Evolutionary conservation across 345 rosid species (phyloP), one percentile per base, ranked within the genome.

Genomic region (Cochlearia excelsa): DNA sequence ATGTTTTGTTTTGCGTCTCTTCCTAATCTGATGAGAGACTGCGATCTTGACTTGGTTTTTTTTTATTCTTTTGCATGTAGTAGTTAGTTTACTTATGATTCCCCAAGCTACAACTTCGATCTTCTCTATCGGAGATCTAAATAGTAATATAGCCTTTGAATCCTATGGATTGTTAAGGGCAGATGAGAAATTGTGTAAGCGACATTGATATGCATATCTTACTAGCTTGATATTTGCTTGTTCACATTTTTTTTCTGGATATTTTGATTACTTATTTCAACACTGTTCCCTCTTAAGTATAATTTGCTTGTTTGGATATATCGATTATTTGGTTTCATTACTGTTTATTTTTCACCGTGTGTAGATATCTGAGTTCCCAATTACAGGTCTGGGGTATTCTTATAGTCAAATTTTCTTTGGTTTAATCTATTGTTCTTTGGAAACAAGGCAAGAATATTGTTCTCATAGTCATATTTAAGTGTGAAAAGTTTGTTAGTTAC

Each of bases 1-100:
- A 5, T 48, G 11, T 29, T 23, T 46, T 42, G 64, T 26, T 49
- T 59, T 34, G 23, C 40, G 2, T n/a, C 8, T 33, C 30, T 16
- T 46, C 26, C 35, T 53, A 35, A 60, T 31, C 39, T 44, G 27
- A 51, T 35, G 8, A 4, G 30, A 30, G 42, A 40, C 42, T 43
- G 9, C 6, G 40, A 3, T 37, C 66, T 31, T 51, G n/a, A 44
- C 30, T 69, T 47, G n/a, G 27, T 49, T 35, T 26, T 46, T 11
- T 28, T 69, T 47, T 11, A 30, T 49, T 35, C 9, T 46, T 11
- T 28, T 49, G 46, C 66, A 62, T 62, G 66, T 31, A 70, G 61
- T 75, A 63, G 28, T 27, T 44, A 7, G 27, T 46, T 46, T 37
- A 35, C 51, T 9, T 51, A 31, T 37, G 7, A 10, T 35, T 38